Conservation (phyloP, 805 yeast species). For the Metschnikowia sp. region DNA sequence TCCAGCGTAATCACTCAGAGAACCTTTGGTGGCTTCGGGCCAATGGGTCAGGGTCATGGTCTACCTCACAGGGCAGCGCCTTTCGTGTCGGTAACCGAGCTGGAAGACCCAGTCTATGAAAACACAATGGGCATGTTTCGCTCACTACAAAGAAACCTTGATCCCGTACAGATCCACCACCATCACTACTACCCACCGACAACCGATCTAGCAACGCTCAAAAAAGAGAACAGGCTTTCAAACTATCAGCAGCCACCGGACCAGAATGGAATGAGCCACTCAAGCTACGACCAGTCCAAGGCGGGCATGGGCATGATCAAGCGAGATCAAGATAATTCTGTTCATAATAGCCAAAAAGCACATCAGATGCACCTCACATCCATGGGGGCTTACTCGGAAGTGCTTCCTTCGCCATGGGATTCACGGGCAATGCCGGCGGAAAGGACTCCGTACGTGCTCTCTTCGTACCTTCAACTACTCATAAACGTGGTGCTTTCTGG, state of each 20-base stretch:
- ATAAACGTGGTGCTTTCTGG: slow-evolving; percentile 47
- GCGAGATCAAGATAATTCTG: not conserved
- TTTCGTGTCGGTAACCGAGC: not conserved
- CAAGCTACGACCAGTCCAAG: too few relatives aligned
- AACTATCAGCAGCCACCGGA: not conserved
- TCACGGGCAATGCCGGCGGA: slow-evolving; percentile 47
- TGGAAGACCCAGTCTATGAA: not conserved
- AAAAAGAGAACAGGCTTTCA: not conserved
- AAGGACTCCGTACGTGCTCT: slow-evolving; percentile 51
- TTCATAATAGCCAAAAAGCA: not conserved
- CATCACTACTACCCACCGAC: slow-evolving; percentile 39
- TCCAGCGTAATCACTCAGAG: not conserved
- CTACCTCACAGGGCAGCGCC: not conserved
- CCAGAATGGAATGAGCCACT: too few relatives aligned
- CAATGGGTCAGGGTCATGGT: not conserved
- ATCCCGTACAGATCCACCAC: slow-evolving; percentile 36
- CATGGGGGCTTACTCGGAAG: not conserved
- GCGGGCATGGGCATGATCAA: too few relatives aligned
- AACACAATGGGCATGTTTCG: not conserved
- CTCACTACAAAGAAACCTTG: not conserved
- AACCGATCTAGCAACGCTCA: not conserved
- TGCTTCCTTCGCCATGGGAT: slow-evolving; percentile 62
- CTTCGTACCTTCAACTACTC: slow-evolving; percentile 59
- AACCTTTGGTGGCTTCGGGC: not conserved
- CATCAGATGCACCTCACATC: not conserved